Evolutionary conservation across 2,329 filamentous ascomycete genomes (phyloP).

Genomic region (Chrysoporthe puriensis): DNA sequence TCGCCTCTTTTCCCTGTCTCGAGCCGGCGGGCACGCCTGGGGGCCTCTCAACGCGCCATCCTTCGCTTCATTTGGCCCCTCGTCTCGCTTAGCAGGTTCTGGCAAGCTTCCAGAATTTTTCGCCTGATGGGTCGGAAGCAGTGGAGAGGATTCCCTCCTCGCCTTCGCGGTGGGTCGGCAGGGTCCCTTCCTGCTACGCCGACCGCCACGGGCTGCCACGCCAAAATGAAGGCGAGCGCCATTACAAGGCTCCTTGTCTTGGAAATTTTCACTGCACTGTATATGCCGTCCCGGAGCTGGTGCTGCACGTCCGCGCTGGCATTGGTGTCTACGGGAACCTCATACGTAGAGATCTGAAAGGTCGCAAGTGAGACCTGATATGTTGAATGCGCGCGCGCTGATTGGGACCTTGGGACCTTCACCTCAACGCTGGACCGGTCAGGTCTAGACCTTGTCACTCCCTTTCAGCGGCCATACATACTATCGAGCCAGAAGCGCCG

Average conservation of each 20-base stretch:
- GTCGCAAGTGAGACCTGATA: slow-evolving; percentile 17
- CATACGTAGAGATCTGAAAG: not conserved
- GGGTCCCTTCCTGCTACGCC: slow-evolving; percentile 16
- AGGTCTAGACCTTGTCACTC: not conserved
- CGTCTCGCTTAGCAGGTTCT: slow-evolving; percentile 26
- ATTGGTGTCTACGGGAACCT: not conserved
- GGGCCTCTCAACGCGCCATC: slow-evolving; percentile 2
- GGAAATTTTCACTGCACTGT: slow-evolving; percentile 5
- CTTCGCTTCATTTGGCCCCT: slow-evolving; percentile 22
- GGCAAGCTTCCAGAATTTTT: slow-evolving; percentile 30
- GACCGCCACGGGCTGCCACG: not conserved
- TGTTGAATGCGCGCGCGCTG: not conserved
- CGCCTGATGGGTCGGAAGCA: slow-evolving; percentile 4
- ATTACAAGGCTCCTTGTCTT: not conserved
- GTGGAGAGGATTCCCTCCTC: not conserved
- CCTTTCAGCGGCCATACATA: not conserved
- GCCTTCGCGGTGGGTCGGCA: slow-evolving; percentile 10
- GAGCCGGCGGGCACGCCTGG: not conserved
- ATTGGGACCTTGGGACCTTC: not conserved
- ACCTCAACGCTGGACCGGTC: not conserved
- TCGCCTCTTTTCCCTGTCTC: slow-evolving; percentile 7
- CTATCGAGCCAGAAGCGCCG: slow-evolving; percentile 1
- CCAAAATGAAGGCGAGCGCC: not conserved
- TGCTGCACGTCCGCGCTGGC: not conserved
- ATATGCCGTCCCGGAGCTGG: not conserved